Evolutionary conservation across 768 basidiomycete genomes (phyloP).

Genomic region (Boletus bicolor): DNA sequence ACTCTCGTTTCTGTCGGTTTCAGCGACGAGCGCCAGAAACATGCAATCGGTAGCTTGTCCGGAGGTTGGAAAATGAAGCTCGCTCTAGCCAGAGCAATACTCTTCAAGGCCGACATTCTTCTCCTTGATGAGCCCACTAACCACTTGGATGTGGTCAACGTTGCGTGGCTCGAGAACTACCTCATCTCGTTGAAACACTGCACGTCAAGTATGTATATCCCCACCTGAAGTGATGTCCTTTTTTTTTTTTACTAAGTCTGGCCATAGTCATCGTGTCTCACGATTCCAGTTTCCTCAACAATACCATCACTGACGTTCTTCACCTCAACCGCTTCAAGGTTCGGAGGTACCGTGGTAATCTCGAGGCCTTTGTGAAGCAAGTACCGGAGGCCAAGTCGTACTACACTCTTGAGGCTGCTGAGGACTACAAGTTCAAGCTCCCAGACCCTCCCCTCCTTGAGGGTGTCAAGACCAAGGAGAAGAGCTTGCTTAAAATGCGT

Average conservation of each 20-base stretch:
- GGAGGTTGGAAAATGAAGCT: constrained; percentile 99
- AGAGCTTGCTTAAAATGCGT: constrained; percentile 95
- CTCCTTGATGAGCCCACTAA: constrained; percentile 96
- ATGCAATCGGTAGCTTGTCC: constrained; percentile 85
- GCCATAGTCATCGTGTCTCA: constrained; percentile 88
- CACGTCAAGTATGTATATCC: constrained; percentile 71
- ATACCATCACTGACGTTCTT: constrained; percentile 96
- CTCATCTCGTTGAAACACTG: constrained; percentile 82
- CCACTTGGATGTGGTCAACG: constrained; percentile 95
- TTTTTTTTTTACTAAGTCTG: constrained; percentile 1
- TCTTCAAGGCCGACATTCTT: constrained; percentile 97
- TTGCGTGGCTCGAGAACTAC: constrained; percentile 96
- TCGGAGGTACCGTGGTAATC: constrained; percentile 91
- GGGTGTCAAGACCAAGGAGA: constrained; percentile 99
- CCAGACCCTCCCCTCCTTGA: constrained; percentile 96
- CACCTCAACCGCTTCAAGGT: constrained; percentile 99
- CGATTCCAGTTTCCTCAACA: constrained; percentile 96
- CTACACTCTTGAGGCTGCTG: constrained; percentile 92
- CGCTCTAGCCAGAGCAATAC: constrained; percentile 92
- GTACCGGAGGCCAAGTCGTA: constrained; percentile 98
- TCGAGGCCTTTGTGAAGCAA: constrained; percentile 88
- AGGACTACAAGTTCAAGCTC: constrained; percentile 99
- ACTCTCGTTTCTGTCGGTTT: constrained; percentile 92
- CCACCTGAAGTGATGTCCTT: neutral
- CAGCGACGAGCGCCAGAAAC: constrained; percentile 78